Evolutionary conservation across 2,329 filamentous ascomycete species (phyloP).

Genomic region (Emergomyces africanus): DNA sequence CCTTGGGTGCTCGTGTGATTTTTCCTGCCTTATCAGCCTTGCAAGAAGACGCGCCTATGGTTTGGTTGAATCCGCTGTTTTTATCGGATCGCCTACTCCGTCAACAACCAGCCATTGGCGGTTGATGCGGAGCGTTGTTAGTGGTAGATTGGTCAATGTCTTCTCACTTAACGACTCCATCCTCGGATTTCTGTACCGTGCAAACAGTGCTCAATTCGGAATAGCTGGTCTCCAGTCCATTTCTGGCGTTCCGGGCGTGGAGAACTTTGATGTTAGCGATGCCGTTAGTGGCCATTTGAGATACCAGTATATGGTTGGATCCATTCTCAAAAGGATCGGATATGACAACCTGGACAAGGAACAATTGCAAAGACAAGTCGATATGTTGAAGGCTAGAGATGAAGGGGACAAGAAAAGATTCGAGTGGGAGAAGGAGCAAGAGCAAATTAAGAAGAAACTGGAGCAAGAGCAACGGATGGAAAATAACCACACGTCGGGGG

Average conservation of each 20-base stretch:
- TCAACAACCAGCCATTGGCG: conserved; percentile 62
- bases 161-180: conserved; percentile 81
- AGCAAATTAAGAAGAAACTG: neutral
- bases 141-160: conserved; percentile 73
- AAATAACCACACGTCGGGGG: neutral
- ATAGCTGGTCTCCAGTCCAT: conserved; percentile 73
- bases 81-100: conserved; percentile 71
- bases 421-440: neutral
- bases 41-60: conserved; percentile 72
- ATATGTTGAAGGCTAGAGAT: conserved; percentile 27
- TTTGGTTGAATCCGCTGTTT: conserved; percentile 66
- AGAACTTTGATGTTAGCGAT: conserved; percentile 55
- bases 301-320: conserved; percentile 55
- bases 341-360: conserved; percentile 52
- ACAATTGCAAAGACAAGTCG: conserved; percentile 32
- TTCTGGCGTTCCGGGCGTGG: conserved; percentile 36
- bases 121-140: conserved; percentile 61
- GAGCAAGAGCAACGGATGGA: neutral
- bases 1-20: conserved; percentile 73
- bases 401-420: conserved; percentile 17
- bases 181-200: conserved; percentile 74
- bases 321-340: conserved; percentile 52
- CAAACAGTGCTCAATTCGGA: conserved; percentile 68
- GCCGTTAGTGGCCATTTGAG: conserved; percentile 56
- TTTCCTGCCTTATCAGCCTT: conserved; percentile 62